Conservation (phyloP, 495 filamentous ascomycete species). For the Bryoglossum gracile region DNA sequence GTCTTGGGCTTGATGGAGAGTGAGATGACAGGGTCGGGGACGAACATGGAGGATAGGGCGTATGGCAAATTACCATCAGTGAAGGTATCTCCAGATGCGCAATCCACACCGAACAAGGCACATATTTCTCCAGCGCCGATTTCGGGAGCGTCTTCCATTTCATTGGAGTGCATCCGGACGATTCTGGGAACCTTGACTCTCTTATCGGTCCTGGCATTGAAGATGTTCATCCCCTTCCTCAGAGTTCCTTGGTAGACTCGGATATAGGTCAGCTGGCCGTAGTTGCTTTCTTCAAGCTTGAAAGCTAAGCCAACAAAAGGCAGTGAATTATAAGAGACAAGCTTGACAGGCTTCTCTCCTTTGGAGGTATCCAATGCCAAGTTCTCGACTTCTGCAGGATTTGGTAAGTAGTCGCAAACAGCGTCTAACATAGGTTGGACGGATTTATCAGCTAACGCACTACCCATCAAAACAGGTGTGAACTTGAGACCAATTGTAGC, state of each 20-base stretch:
- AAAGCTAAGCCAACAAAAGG: slow-evolving; percentile 96
- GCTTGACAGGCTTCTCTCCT: slow-evolving; percentile 69
- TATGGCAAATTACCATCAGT: slow-evolving; percentile 92
- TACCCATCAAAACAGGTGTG: slow-evolving; percentile 92
- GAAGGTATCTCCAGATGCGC: slow-evolving; percentile 96
- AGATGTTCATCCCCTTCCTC: slow-evolving; percentile 81
- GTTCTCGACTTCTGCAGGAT: slow-evolving; percentile 86
- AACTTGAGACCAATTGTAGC: slow-evolving; percentile 87
- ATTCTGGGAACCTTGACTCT: slow-evolving; percentile 96
- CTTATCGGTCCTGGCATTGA: slow-evolving; percentile 89
- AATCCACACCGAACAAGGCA: slow-evolving; percentile 97
- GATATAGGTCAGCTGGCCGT: slow-evolving; percentile 96
- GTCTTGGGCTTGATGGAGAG: slow-evolving; percentile 96
- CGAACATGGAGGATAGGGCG: slow-evolving; percentile 97
- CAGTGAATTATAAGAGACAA: slow-evolving; percentile 84
- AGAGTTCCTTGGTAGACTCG: slow-evolving; percentile 95
- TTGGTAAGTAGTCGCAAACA: slow-evolving; percentile 93
- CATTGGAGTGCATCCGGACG: slow-evolving; percentile 98
- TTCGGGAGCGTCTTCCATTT: slow-evolving; percentile 94
- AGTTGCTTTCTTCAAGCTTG: slow-evolving; percentile 98
- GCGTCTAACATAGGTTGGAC: slow-evolving; percentile 97
- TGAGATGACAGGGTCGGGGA: slow-evolving; percentile 96
- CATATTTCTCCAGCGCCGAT: slow-evolving; percentile 96
- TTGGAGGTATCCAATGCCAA: slow-evolving; percentile 77
- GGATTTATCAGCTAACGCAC: slow-evolving; percentile 88